Conservation (phyloP, 2,329 filamentous ascomycete genomes). For the Hymenoscyphus occultus region DNA sequence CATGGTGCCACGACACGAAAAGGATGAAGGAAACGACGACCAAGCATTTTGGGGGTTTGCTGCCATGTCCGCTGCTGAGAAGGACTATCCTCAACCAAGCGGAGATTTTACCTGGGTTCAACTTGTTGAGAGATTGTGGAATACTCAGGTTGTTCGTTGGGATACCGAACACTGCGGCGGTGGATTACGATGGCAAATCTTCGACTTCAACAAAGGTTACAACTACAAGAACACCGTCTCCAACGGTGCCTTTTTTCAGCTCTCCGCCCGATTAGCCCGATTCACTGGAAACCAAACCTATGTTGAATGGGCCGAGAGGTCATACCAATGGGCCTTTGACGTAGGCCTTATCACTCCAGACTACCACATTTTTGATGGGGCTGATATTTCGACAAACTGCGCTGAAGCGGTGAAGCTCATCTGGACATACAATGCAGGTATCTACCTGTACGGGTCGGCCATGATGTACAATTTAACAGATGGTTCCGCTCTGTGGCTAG, state of each 20-base stretch:
- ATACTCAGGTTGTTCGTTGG: constrained; percentile 70
- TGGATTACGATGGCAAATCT: constrained; percentile 81
- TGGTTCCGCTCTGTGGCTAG: constrained; percentile 50
- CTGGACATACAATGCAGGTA: constrained; percentile 65
- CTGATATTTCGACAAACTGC: constrained; percentile 52
- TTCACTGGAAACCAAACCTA: constrained; percentile 67
- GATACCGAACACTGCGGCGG: constrained; percentile 64
- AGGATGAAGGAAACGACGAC: constrained; percentile 71
- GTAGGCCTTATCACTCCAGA: constrained; percentile 55
- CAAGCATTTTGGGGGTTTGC: constrained; percentile 72
- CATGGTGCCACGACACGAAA: constrained; percentile 53
- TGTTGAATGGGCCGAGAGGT: constrained; percentile 61
- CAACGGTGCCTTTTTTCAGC: constrained; percentile 80
- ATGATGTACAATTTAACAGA: constrained; percentile 60
- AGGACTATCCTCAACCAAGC: constrained; percentile 59
- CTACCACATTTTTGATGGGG: constrained; percentile 61
- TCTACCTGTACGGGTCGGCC: constrained; percentile 63
- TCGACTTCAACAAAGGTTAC: constrained; percentile 70
- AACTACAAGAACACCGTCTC: constrained; percentile 80
- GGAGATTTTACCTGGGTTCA: constrained; percentile 61
- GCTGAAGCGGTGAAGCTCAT: constrained; percentile 49
- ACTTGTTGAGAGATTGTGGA: constrained; percentile 69
- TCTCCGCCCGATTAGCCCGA: constrained; percentile 71
- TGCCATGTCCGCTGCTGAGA: constrained; percentile 65
- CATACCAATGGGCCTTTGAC: constrained; percentile 62